Evolutionary conservation across 345 rosid species (phyloP), one percentile per base, ranked within the genome.

Genomic region (Eucalyptus victrix): DNA sequence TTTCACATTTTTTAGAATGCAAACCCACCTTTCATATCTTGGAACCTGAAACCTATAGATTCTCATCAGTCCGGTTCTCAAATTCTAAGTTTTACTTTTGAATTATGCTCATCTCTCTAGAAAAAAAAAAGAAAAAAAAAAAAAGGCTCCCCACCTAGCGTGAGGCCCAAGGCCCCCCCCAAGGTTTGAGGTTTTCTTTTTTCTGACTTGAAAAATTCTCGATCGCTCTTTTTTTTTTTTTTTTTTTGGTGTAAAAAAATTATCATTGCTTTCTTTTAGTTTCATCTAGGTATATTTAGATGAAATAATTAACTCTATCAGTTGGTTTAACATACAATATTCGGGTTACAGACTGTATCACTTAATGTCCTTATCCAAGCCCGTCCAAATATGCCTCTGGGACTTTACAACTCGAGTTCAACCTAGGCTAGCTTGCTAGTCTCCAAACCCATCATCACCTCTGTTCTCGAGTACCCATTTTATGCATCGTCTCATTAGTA

Each of bases 1-100:
- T 53, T 18, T 0, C 4, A 53, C 2, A 53, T 19, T 18, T 51
- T 53, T 53, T 19, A 3, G 4, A 3, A 53, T 7, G 1, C n/a
- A 53, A 53, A 18, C 9, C 4, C 3, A 19, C 10, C 54, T 7
- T 51, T 53, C 4, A 7, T 53, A 19, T 0, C 2, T 53, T 53
- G 2, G 0, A 53, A 53, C 4, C 0, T 18, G 0, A 1, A 53
- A 53, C 24, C 3, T 19, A 19, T 53, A 53, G 2, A 53, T 18
- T 53, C 2, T 53, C 24, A 18, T 19, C 1, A 1, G 0, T 51
- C 54, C 0, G 4, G 4, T 51, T 51, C 54, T 17, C 21, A 51
- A 51, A 1, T 6, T 51, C 8, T 51, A 51, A 53, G 24, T 53
- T 53, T 51, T 18, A 53, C 24, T 53, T 53, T 53, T 4, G 0